Base-by-base conservation (phyloP, 345 rosid species). In the Eucalyptus erythrocorys region DNA sequence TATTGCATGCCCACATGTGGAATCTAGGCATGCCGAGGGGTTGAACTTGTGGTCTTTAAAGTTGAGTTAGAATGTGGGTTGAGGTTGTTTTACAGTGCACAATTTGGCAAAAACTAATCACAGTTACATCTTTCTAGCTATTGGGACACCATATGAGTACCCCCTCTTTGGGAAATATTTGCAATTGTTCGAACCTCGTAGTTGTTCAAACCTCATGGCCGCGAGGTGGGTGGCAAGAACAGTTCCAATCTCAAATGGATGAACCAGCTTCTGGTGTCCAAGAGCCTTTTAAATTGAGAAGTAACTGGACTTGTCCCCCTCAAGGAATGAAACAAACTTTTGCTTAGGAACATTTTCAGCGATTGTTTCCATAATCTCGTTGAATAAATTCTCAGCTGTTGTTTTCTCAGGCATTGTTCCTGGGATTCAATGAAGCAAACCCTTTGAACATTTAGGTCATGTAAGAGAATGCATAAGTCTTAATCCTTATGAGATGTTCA, bases 191-290 rank as follows among this genome's bases (percentile, higher is more conserved):
- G n/a, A n/a, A n/a, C n/a, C n/a, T 27, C 12, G 13, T 32, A 27
- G 66, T 59, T 5, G 66, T 59, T 27, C 14, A 4, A 59, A 59
- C 32, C n/a, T 57, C 13, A 57, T 57, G 64, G 10, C n/a, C 5
- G 6, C 14, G 6, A 57, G 64, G 64, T 11, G 13, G 24, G 64
- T 14, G 13, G n/a, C 6, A 57, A 15, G 16, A 59, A 30, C 13
- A 12, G 66, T 97, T 88, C 99, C 99, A 90, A 99, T 99, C 40
- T 99, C 99, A 86, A 98, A 91, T 86, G 97, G 79, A 91, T 96
- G 95, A 51, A 98, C 85, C 16, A 99, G 94, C 89, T 94, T 94
- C 92, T 96, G 94, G 47, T 99, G 97, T 87, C 95, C 98, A 88
- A 98, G 89, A 97, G 89, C 85, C 97, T 92, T 51, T 92, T 95